A percentile compares a stretch with the other conserved stretches of the same genome.
These are phyloP conservation scores for Plasmopara halstedii DNA, from an alignment of 352 stramenopile genomes.

Conservation along the genomic window DNA sequence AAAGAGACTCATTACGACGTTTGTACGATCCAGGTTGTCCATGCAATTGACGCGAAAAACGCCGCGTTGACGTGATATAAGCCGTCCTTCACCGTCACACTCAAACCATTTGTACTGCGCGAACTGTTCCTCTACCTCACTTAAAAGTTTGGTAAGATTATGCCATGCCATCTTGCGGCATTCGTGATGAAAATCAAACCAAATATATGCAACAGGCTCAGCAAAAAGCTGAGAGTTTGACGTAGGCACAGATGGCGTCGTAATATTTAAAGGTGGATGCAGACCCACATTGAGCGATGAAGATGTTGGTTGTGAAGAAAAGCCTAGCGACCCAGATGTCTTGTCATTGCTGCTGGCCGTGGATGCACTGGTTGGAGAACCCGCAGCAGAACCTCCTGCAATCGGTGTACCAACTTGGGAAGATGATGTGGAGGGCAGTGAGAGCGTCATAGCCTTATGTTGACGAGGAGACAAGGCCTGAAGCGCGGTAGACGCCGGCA, in stretches of 20 bases:
- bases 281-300: slow-evolving; percentile 16
- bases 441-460: slow-evolving; percentile 23
- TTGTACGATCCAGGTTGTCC: slow-evolving; percentile 95
- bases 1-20: slow-evolving; percentile 80
- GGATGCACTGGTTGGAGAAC: slow-evolving; percentile 26
- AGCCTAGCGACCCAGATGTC: slow-evolving; percentile 3
- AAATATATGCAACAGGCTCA: slow-evolving; percentile 66
- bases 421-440: slow-evolving; percentile 7
- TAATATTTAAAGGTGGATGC: slow-evolving; percentile 9
- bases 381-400: slow-evolving; percentile 14
- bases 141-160: slow-evolving; percentile 87
- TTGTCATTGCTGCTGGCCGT: slow-evolving; percentile 24
- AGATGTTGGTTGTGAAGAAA: slow-evolving; percentile 14
- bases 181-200: slow-evolving; percentile 98
- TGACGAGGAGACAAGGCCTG: slow-evolving; percentile 34
- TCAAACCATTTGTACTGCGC: slow-evolving; percentile 52
- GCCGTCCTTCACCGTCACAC: slow-evolving; percentile 31
- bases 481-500: slow-evolving; percentile 13
- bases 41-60: slow-evolving; percentile 98
- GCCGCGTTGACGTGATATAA: slow-evolving; percentile 73
- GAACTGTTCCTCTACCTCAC: slow-evolving; percentile 81
- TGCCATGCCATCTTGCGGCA: slow-evolving; percentile 91
- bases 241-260: slow-evolving; percentile 34
- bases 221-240: slow-evolving; percentile 59
- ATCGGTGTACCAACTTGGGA: slow-evolving; percentile 10